Conservation (phyloP, 495 filamentous ascomycete genomes). For the Penicillium canariense region DNA sequence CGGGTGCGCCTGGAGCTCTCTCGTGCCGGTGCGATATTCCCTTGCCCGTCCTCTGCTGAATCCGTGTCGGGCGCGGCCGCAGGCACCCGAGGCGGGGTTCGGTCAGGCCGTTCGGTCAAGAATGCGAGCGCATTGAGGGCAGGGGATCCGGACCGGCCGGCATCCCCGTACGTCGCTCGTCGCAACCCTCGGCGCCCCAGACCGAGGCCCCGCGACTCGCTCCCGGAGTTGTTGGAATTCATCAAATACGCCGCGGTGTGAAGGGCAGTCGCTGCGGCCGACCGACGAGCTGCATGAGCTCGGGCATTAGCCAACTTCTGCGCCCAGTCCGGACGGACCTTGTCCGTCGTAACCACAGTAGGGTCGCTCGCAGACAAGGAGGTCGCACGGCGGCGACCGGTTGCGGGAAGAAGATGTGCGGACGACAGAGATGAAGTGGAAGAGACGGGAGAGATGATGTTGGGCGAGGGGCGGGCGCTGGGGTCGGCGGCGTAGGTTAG, state of each 20-base stretch:
- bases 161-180: constrained; percentile 36
- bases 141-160: constrained; percentile 42
- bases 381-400: constrained; percentile 64
- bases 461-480: constrained; percentile 39
- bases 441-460: constrained; percentile 68
- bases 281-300: constrained; percentile 76
- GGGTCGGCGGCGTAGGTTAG: constrained; percentile 62
- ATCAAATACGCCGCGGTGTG: constrained; percentile 95
- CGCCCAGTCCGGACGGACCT: constrained; percentile 89
- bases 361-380: constrained; percentile 79
- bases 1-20: constrained; percentile 60
- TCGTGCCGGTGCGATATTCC: constrained; percentile 49
- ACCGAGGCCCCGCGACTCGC: constrained; percentile 45
- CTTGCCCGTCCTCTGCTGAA: constrained; percentile 41
- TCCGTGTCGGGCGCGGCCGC: constrained; percentile 35
- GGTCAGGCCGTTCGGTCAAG: constrained; percentile 44
- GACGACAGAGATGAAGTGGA: constrained; percentile 55
- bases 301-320: constrained; percentile 84
- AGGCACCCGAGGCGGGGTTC: constrained; percentile 27
- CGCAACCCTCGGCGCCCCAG: constrained; percentile 50
- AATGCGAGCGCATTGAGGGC: constrained; percentile 51
- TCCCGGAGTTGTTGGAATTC: constrained; percentile 54
- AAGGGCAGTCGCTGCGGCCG: constrained; percentile 89
- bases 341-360: constrained; percentile 86
- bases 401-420: constrained; percentile 26